Conservation (phyloP, 2,329 filamentous ascomycete species). For the Nannizziopsis arthrosporioides region DNA sequence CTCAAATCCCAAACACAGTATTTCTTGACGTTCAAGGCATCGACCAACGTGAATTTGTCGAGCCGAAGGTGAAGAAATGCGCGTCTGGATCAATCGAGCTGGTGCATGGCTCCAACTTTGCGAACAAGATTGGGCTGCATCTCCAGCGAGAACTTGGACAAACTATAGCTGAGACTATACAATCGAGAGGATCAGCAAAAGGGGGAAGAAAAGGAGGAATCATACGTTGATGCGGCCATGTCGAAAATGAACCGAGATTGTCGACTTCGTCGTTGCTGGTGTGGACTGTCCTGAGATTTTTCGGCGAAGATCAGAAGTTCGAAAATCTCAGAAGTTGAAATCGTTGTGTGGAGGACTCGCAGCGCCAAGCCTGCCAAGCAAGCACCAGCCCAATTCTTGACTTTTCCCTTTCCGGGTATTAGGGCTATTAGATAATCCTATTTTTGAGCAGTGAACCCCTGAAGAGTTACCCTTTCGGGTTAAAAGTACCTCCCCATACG, state of each 20-base stretch:
- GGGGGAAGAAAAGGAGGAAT: slow-evolving; percentile 28
- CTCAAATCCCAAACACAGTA: slow-evolving; percentile 58
- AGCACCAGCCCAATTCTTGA: background rate
- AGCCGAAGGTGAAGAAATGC: slow-evolving; percentile 17
- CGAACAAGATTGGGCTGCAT: slow-evolving; percentile 28
- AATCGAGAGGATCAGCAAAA: slow-evolving; percentile 28
- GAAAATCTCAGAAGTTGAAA: slow-evolving; percentile 19
- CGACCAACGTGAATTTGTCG: slow-evolving; percentile 7
- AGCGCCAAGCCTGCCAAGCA: slow-evolving; percentile 3
- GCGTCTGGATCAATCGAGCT: slow-evolving; percentile 64
- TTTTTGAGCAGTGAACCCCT: too few relatives aligned
- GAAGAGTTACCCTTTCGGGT: too few relatives aligned
- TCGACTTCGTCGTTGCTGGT: slow-evolving; percentile 19
- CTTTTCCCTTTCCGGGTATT: slow-evolving; percentile 15
- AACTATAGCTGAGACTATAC: slow-evolving; percentile 60
- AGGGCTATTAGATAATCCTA: slow-evolving; percentile 21
- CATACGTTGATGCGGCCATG: slow-evolving; percentile 54
- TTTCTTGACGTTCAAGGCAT: slow-evolving; percentile 2
- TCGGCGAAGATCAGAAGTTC: slow-evolving; percentile 3
- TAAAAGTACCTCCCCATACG: too few relatives aligned
- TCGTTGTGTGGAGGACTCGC: slow-evolving; percentile 26
- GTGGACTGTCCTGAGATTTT: slow-evolving; percentile 5
- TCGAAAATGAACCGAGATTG: slow-evolving; percentile 37
- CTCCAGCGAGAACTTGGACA: slow-evolving; percentile 64
- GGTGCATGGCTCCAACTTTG: slow-evolving; percentile 40